These are phyloP conservation scores for Pleoardoris graminearum DNA, from an alignment of 2,329 filamentous ascomycete species.

Conservation along the genomic window DNA sequence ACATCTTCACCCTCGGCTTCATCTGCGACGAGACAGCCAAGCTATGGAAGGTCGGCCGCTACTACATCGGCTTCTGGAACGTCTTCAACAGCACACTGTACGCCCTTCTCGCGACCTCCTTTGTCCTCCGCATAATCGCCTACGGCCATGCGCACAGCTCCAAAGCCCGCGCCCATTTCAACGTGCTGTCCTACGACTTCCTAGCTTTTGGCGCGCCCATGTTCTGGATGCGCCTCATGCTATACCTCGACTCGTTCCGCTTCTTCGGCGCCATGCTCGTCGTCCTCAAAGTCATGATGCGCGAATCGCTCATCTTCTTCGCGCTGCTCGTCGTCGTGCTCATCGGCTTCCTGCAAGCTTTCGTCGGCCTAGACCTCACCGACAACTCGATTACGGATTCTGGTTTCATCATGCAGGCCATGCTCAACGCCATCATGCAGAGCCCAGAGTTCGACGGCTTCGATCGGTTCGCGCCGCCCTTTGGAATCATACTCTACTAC, in stretches of 20 bases:
- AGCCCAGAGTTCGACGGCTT: slow-evolving; percentile 89
- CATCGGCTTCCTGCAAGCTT: slow-evolving; percentile 87
- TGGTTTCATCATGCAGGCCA: slow-evolving; percentile 74
- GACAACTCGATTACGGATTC: slow-evolving; percentile 68
- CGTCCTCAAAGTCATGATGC: slow-evolving; percentile 75
- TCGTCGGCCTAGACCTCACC: slow-evolving; percentile 85
- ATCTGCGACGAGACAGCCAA: slow-evolving; percentile 86
- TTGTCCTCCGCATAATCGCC: slow-evolving; percentile 78
- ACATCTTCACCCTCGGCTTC: slow-evolving; percentile 89
- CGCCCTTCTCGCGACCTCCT: slow-evolving; percentile 73
- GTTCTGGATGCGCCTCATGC: slow-evolving; percentile 91
- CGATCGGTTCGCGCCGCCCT: slow-evolving; percentile 87
- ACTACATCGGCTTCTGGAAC: slow-evolving; percentile 96
- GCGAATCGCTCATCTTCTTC: slow-evolving; percentile 88
- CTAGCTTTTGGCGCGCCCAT: slow-evolving; percentile 90
- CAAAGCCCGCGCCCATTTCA: slow-evolving; percentile 64
- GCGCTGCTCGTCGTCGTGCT: slow-evolving; percentile 83
- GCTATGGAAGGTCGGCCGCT: slow-evolving; percentile 89
- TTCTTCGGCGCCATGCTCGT: slow-evolving; percentile 99
- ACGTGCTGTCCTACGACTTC: slow-evolving; percentile 88
- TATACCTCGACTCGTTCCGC: slow-evolving; percentile 89
- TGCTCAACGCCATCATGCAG: slow-evolving; percentile 90
- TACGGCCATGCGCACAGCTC: slow-evolving; percentile 62
- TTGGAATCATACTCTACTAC: slow-evolving; percentile 95
- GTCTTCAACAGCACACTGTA: slow-evolving; percentile 90